These are phyloP conservation scores for Monosporozyma unispora DNA, from an alignment of 805 yeast species.

Conservation along the genomic window DNA sequence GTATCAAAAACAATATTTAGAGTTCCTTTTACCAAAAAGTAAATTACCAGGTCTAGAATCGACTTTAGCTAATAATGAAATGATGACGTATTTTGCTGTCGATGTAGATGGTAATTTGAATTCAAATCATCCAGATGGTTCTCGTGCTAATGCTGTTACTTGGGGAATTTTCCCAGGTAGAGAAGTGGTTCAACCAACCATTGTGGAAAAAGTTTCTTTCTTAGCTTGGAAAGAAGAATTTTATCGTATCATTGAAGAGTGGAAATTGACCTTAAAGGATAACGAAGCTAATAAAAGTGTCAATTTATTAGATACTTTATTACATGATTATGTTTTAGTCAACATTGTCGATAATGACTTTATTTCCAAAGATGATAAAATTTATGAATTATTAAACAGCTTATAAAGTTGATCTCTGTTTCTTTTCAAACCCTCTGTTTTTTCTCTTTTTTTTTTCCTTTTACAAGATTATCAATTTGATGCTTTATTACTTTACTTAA, in stretches of 20 bases:
- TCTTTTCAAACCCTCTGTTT: neutral
- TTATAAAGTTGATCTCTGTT: slow-evolving; percentile 3
- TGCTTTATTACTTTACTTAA: neutral
- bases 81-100: slow-evolving; percentile 73
- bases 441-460: neutral
- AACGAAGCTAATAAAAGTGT: slow-evolving; percentile 27
- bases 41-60: slow-evolving; percentile 19
- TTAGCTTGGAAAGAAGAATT: slow-evolving; percentile 98
- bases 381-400: slow-evolving; percentile 41
- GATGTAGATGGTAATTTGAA: slow-evolving; percentile 44
- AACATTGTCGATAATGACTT: slow-evolving; percentile 88
- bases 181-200: slow-evolving; percentile 91
- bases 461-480: slow-evolving; percentile 1
- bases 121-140: slow-evolving; percentile 62
- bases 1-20: slow-evolving; percentile 89
- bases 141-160: slow-evolving; percentile 85
- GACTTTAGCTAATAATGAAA: slow-evolving; percentile 34
- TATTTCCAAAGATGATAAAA: slow-evolving; percentile 43
- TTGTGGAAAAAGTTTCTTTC: slow-evolving; percentile 85
- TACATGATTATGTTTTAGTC: slow-evolving; percentile 58
- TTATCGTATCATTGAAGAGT: slow-evolving; percentile 69
- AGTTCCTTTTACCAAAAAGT: slow-evolving; percentile 62
- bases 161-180: slow-evolving; percentile 98
- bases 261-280: slow-evolving; percentile 50
- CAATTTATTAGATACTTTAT: slow-evolving; percentile 23